These are phyloP conservation scores for Actinomortierella ambigua DNA, from an alignment of 371 early-diverging fungal species.

Conservation along the genomic window DNA sequence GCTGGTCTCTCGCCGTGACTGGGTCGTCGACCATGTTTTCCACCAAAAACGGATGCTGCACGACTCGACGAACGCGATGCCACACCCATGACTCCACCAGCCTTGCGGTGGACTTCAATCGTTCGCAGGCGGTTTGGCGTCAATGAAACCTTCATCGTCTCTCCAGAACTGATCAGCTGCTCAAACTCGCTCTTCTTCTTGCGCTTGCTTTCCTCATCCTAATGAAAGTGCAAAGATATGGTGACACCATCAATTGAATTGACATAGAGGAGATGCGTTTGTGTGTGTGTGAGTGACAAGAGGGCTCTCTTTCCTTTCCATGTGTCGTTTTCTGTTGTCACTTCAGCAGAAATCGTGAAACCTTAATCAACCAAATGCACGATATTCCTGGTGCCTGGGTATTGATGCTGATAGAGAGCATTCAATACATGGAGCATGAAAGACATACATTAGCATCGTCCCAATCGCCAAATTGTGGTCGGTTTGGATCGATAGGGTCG, in stretches of 20 bases:
- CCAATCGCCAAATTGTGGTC: constrained; percentile 46
- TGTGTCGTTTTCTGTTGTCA: too few species aligned
- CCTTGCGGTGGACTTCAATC: constrained; percentile 54
- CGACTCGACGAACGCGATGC: constrained; percentile 37
- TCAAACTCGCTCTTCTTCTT: constrained; percentile 60
- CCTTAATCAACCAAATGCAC: too few species aligned
- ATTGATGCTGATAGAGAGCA: too few species aligned
- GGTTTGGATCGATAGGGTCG: constrained; percentile 33
- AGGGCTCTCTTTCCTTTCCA: too few species aligned
- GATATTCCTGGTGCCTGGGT: too few species aligned
- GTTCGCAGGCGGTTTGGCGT: constrained; percentile 66
- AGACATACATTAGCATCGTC: constrained; percentile 33
- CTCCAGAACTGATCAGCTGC: constrained; percentile 58
- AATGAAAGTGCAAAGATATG: constrained; percentile 1
- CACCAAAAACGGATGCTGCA: constrained; percentile 34
- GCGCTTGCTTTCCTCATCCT: constrained; percentile 38
- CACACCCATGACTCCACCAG: constrained; percentile 15
- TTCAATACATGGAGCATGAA: too few species aligned
- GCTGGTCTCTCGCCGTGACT: constrained; percentile 17
- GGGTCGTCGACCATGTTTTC: constrained; percentile 34
- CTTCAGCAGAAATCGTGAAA: too few species aligned
- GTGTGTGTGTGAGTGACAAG: too few species aligned
- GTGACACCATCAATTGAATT: too few species aligned
- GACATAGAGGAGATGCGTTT: too few species aligned
- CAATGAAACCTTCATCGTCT: constrained; percentile 61